Conservation (phyloP, 495 filamentous ascomycete species). For the Annulohypoxylon stygium region DNA sequence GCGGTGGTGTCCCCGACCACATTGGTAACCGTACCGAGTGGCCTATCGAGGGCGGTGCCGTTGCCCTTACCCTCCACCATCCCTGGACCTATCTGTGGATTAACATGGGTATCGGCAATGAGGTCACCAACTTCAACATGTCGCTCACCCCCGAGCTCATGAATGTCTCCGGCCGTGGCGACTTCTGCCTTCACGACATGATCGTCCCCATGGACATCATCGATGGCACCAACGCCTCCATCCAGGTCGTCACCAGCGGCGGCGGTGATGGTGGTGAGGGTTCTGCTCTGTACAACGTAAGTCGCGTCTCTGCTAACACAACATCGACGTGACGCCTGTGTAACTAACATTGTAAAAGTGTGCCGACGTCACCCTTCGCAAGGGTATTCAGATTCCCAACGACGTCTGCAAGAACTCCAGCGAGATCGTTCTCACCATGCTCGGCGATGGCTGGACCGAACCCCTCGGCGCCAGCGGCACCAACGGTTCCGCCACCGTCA, state of each 20-base stretch:
- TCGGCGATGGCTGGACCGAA: slow-evolving; percentile 9
- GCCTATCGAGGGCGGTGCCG: slow-evolving; percentile 68
- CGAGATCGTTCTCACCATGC: slow-evolving; percentile 48
- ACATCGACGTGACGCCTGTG: slow-evolving; percentile 20
- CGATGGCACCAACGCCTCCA: slow-evolving; percentile 65
- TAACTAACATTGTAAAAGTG: slow-evolving; percentile 58
- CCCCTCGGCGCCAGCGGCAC: not conserved
- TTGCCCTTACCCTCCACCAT: slow-evolving; percentile 67
- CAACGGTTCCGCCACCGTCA: slow-evolving; percentile 19
- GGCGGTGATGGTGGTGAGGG: slow-evolving; percentile 50
- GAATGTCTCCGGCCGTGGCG: slow-evolving; percentile 73
- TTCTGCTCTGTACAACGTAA: slow-evolving; percentile 70
- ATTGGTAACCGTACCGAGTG: slow-evolving; percentile 70
- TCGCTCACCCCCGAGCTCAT: slow-evolving; percentile 63
- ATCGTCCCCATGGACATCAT: slow-evolving; percentile 57
- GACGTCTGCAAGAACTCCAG: slow-evolving; percentile 65
- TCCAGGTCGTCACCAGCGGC: slow-evolving; percentile 71
- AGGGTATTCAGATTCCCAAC: slow-evolving; percentile 55
- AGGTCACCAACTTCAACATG: slow-evolving; percentile 70
- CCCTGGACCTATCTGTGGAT: slow-evolving; percentile 70
- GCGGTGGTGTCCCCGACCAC: slow-evolving; percentile 66
- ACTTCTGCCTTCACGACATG: slow-evolving; percentile 68
- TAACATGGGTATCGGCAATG: slow-evolving; percentile 70
- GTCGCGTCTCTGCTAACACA: slow-evolving; percentile 42
- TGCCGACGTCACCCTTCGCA: slow-evolving; percentile 71